Base-by-base conservation (phyloP, 2,329 filamentous ascomycete genomes). In the Talaromyces islandicus region DNA sequence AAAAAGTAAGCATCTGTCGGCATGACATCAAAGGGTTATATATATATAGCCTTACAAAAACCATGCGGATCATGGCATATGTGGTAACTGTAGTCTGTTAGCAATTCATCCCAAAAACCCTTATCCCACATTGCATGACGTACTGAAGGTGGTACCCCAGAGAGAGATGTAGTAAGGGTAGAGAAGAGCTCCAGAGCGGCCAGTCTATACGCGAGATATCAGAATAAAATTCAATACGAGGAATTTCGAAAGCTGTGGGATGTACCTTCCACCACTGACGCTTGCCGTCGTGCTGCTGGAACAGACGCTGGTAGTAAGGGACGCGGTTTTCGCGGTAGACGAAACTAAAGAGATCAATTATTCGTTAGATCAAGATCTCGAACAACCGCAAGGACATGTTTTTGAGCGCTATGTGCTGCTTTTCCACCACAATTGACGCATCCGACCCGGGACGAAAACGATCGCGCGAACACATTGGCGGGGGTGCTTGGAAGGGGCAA, bases 181-280 rank as follows among this genome's bases (percentile, higher is more conserved):
- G 64, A 88, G 77, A 73, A 87, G 73, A 71, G 77, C 82, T 68
- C 77, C 78, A 70, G 83, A 84, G 65, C 82, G 79, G 62, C 78
- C 72, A 71, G 85, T 81, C 80, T 85, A 63, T 48, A 27, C 25
- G 60, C 3, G 5, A 43, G 51, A 10, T 21, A 12, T 30, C 24
- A 57, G 72, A 58, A 62, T 59, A 9, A 50, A 54, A 52, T 61
- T 55, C 29, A 17, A 55, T 11, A 38, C 24, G 11, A 35, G 41
- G 17, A 29, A 10, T 55, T 14, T 30, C 48, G 27, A 43, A 14
- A 38, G 48, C 17, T 14, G 19, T 51, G 30, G 57, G 54, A 81
- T 83, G 75, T 70, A 88, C 86, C 85, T 88, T 88, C 73, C 82
- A 78, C 86, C 86, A 89, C 73, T 85, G 81, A 73, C 86, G 80